Conservation (phyloP, 257 asterid species). For the Nyctanthes arbortristis region DNA sequence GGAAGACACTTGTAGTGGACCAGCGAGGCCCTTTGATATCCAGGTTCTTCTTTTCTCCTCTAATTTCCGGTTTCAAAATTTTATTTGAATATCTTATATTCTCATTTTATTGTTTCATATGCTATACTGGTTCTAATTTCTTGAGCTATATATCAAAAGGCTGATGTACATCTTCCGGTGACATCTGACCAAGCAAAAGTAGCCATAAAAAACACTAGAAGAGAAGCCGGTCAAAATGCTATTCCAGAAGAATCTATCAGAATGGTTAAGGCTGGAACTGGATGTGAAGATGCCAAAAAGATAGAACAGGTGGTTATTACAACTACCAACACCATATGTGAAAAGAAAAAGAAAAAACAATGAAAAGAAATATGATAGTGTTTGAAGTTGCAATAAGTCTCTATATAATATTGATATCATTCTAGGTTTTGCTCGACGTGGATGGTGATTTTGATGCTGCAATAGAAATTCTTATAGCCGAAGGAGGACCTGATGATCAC, state of each 20-base stretch:
- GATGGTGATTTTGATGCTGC: slow-evolving; percentile 83
- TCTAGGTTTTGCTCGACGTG: slow-evolving; percentile 60
- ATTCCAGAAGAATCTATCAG: slow-evolving; percentile 44
- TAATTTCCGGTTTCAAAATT: neutral
- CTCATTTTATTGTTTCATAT: slow-evolving; percentile 3
- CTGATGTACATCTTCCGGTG: slow-evolving; percentile 77
- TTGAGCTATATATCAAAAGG: slow-evolving; percentile 61
- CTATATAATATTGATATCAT: slow-evolving; percentile 17
- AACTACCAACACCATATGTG: neutral
- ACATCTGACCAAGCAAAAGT: slow-evolving; percentile 48
- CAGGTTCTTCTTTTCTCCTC: slow-evolving; percentile 52
- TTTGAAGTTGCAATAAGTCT: slow-evolving; percentile 15
- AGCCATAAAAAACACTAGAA: slow-evolving; percentile 40
- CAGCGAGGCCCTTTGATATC: slow-evolving; percentile 74
- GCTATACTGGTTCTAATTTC: slow-evolving; percentile 40
- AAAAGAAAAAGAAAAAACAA: slow-evolving; percentile 1
- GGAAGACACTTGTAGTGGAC: slow-evolving; percentile 82
- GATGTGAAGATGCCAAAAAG: slow-evolving; percentile 57
- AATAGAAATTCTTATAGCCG: slow-evolving; percentile 63
- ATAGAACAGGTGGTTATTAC: slow-evolving; percentile 59
- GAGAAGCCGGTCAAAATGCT: slow-evolving; percentile 31
- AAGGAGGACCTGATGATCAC: slow-evolving; percentile 52
- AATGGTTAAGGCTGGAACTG: slow-evolving; percentile 67
- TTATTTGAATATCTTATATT: slow-evolving; percentile 11
- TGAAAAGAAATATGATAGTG: neutral